These are phyloP conservation scores for Zancudomyces culisetae DNA, from an alignment of 371 early-diverging fungal species.

Conservation along the genomic window DNA sequence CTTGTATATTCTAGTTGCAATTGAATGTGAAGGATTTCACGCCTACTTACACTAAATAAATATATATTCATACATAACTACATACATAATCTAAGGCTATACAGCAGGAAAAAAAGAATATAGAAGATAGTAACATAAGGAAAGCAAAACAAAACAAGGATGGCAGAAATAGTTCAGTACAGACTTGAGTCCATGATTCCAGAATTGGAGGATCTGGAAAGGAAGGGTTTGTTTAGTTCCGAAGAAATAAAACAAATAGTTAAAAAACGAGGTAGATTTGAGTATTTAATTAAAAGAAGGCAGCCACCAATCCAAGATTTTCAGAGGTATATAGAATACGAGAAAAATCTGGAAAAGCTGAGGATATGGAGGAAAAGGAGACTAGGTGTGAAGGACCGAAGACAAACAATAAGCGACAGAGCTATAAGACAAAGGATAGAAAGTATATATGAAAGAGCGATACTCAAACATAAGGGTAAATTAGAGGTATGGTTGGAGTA, in stretches of 20 bases:
- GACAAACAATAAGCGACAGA: conserved; percentile 14
- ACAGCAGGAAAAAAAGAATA: too few relatives aligned
- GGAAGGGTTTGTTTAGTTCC: conserved; percentile 43
- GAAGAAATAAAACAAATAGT: conserved; percentile 30
- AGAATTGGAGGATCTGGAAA: conserved; percentile 74
- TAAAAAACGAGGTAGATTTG: conserved; percentile 70
- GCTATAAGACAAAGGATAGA: conserved; percentile 36
- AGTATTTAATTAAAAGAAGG: conserved; percentile 66
- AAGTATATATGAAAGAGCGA: conserved; percentile 55
- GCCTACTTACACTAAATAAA: too few relatives aligned
- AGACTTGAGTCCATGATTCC: conserved; percentile 84
- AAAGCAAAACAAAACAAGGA: conserved; percentile 14
- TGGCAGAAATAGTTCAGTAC: conserved; percentile 79
- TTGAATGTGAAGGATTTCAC: too few relatives aligned
- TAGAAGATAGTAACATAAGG: neutral
- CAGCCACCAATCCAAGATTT: conserved; percentile 44
- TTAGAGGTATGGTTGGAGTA: conserved; percentile 75
- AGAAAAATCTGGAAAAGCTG: conserved; percentile 69
- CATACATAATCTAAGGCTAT: too few relatives aligned
- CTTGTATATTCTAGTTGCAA: too few relatives aligned
- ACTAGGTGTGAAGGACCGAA: conserved; percentile 20
- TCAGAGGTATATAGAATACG: conserved; percentile 80
- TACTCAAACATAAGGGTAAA: conserved; percentile 63
- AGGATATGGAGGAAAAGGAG: conserved; percentile 60
- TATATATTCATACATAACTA: too few relatives aligned